Percentiles rank a stretch among this genome's conserved stretches.
phyloP scores from a whole-genome alignment of 2,329 filamentous ascomycete species.

The Alternaria brassicicola region DNA sequence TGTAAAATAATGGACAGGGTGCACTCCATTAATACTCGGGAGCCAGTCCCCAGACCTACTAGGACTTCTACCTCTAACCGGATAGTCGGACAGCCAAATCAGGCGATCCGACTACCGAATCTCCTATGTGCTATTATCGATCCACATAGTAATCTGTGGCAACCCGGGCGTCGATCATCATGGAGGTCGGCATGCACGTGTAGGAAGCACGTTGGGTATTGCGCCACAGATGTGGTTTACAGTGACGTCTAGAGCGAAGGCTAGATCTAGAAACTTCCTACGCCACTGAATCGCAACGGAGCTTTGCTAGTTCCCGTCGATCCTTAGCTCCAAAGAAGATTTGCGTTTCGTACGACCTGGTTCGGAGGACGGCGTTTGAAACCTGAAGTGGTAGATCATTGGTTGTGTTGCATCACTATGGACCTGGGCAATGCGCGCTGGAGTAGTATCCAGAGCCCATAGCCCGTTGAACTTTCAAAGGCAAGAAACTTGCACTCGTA shows the following conservation, averaged over 20 bases:
- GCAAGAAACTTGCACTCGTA: neutral
- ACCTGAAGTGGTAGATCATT: neutral
- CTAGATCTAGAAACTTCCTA: slow-evolving; percentile 4
- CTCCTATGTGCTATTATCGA: slow-evolving; percentile 4
- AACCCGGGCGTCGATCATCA: slow-evolving; percentile 8
- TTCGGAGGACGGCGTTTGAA: neutral
- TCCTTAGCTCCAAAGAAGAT: neutral
- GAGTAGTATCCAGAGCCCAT: neutral
- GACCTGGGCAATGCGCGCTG: neutral
- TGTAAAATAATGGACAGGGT: slow-evolving; percentile 1
- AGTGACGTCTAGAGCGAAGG: slow-evolving; percentile 7
- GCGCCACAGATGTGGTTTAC: slow-evolving; percentile 9
- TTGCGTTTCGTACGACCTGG: neutral
- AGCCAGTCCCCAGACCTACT: slow-evolving; percentile 9
- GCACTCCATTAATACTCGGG: slow-evolving; percentile 8
- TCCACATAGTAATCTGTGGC: slow-evolving; percentile 6
- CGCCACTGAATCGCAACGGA: neutral
- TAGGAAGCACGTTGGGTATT: slow-evolving; percentile 2
- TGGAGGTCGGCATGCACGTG: slow-evolving; percentile 2
- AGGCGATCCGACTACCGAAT: slow-evolving; percentile 7
- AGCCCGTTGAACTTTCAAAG: neutral
- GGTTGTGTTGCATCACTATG: slow-evolving; percentile 1
- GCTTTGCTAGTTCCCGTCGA: slow-evolving; percentile 4
- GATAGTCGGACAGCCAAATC: slow-evolving; percentile 8
- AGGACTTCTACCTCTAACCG: slow-evolving; percentile 2